Evolutionary conservation across 495 filamentous ascomycete species (phyloP).

Genomic region (Daldinia caldariorum): DNA sequence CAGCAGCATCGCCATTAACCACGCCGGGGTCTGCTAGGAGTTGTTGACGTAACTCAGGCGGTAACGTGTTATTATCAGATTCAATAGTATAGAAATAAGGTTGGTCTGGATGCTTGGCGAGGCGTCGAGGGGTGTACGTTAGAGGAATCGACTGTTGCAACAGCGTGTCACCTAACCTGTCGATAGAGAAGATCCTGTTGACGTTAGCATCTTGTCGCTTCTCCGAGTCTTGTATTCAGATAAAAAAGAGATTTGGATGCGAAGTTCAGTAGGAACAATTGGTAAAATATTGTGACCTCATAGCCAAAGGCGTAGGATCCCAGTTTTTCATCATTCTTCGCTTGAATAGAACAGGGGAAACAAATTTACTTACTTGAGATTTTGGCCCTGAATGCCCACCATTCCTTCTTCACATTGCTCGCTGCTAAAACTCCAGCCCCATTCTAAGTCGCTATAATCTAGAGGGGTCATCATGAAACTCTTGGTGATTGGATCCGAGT

Average conservation of each 20-base stretch:
- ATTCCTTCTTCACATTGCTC: slow-evolving; percentile 93
- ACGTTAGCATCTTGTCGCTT: slow-evolving; percentile 76
- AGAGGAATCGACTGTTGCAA: slow-evolving; percentile 88
- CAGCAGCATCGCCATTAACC: slow-evolving; percentile 73
- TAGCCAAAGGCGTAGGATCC: slow-evolving; percentile 58
- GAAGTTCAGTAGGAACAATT: slow-evolving; percentile 66
- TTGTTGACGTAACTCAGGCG: slow-evolving; percentile 73
- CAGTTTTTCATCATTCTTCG: slow-evolving; percentile 74
- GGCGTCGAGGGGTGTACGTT: slow-evolving; percentile 87
- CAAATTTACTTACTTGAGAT: slow-evolving; percentile 75
- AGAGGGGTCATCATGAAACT: slow-evolving; percentile 91
- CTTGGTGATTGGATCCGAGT: slow-evolving; percentile 82
- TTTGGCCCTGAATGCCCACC: slow-evolving; percentile 93
- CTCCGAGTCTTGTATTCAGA: not conserved
- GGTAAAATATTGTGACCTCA: slow-evolving; percentile 60
- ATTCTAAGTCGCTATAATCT: slow-evolving; percentile 86
- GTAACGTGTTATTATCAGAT: slow-evolving; percentile 88
- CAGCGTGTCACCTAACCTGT: slow-evolving; percentile 85
- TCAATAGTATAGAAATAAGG: slow-evolving; percentile 94
- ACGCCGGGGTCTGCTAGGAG: slow-evolving; percentile 72
- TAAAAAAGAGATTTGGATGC: not conserved
- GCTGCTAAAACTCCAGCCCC: slow-evolving; percentile 95
- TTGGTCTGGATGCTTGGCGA: slow-evolving; percentile 87
- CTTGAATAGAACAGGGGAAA: slow-evolving; percentile 30
- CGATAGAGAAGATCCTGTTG: slow-evolving; percentile 86